A percentile compares a stretch with the other conserved stretches of the same genome.
These are phyloP conservation scores for Pythium periplocum DNA, from an alignment of 352 stramenopile species.

Conservation along the genomic window DNA sequence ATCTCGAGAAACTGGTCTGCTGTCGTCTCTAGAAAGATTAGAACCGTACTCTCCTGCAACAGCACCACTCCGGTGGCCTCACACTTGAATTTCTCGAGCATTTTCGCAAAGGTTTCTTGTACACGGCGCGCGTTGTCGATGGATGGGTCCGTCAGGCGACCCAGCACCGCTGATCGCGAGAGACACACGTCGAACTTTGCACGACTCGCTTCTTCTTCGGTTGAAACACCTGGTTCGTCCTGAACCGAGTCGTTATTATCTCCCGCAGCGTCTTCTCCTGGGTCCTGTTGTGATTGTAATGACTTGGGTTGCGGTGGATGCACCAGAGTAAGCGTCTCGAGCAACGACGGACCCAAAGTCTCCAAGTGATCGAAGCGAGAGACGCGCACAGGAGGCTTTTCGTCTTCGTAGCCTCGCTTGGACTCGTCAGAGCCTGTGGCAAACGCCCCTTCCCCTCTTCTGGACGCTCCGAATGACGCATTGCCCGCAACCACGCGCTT, in stretches of 20 bases:
- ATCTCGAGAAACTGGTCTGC: slow-evolving; percentile 50
- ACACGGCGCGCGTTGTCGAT: slow-evolving; percentile 47
- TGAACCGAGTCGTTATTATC: slow-evolving; percentile 8
- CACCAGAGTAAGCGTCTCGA: slow-evolving; percentile 41
- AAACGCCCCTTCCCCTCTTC: slow-evolving; percentile 2
- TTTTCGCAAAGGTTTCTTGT: slow-evolving; percentile 61
- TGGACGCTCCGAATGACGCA: slow-evolving; percentile 6
- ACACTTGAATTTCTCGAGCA: slow-evolving; percentile 47
- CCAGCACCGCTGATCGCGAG: slow-evolving; percentile 41
- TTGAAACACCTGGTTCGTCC: slow-evolving; percentile 6
- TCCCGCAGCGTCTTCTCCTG: slow-evolving; percentile 16
- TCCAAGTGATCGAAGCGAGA: slow-evolving; percentile 33
- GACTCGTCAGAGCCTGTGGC: slow-evolving; percentile 4
- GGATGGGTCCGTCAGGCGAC: slow-evolving; percentile 26
- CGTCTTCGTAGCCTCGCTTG: not conserved
- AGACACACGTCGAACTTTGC: slow-evolving; percentile 40
- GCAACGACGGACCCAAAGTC: slow-evolving; percentile 40
- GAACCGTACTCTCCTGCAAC: slow-evolving; percentile 40
- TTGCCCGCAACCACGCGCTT: slow-evolving; percentile 3
- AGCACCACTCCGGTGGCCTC: slow-evolving; percentile 53
- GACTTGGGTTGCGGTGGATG: slow-evolving; percentile 27
- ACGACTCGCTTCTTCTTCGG: not conserved
- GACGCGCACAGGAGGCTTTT: too few species aligned
- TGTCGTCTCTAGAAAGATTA: slow-evolving; percentile 59
- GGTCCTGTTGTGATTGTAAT: slow-evolving; percentile 15